A percentile compares a stretch with the other conserved stretches of the same genome.
Conservation (phyloP, 768 basidiomycete species). For the Amanita muscaria region DNA sequence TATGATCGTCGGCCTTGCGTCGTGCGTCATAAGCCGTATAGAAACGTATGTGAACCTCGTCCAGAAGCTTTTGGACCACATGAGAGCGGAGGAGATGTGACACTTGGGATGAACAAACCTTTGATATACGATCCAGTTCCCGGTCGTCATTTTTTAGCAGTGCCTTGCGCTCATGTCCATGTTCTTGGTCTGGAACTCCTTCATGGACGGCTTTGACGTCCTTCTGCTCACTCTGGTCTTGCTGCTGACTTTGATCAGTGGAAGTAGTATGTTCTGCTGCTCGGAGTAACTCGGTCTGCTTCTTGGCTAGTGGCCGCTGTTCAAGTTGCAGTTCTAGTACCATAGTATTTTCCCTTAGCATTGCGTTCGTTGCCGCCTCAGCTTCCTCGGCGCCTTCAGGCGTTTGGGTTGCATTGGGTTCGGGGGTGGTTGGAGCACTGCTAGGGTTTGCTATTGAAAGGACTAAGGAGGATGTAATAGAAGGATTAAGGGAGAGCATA, state of each 20-base stretch:
- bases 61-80: constrained; percentile 53
- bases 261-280: constrained; percentile 46
- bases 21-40: constrained; percentile 56
- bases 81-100: background rate
- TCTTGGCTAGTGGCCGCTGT: constrained; percentile 79
- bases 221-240: constrained; percentile 8
- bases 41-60: constrained; percentile 70
- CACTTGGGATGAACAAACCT: constrained; percentile 39
- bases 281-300: constrained; percentile 45
- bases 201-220: constrained; percentile 5
- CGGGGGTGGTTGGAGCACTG: constrained; percentile 12
- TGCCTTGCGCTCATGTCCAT: constrained; percentile 43
- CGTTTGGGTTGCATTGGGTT: constrained; percentile 17
- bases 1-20: constrained; percentile 20
- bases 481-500: constrained; percentile 4
- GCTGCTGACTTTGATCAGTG: constrained; percentile 10
- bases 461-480: background rate
- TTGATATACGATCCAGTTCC: constrained; percentile 72
- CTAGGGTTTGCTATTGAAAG: constrained; percentile 6
- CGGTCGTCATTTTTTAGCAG: constrained; percentile 80
- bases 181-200: constrained; percentile 11
- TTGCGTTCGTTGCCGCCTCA: constrained; percentile 40
- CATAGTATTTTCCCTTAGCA: constrained; percentile 62
- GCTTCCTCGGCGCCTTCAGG: constrained; percentile 32
- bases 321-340: constrained; percentile 80